Conservation (phyloP, 2,329 filamentous ascomycete genomes). For the Diaporthe eres region DNA sequence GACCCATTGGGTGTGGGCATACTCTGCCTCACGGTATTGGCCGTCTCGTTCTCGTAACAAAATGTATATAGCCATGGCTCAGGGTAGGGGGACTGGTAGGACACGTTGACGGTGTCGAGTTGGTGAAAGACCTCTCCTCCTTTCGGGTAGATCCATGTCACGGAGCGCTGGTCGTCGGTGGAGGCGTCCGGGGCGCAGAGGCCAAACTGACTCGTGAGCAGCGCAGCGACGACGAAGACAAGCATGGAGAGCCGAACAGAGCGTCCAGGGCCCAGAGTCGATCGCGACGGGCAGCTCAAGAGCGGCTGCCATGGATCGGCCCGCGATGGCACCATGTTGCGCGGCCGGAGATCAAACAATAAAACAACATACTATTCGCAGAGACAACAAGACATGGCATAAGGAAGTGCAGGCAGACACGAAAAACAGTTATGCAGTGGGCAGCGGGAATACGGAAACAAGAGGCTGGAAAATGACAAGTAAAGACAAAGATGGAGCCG, state of each 20-base stretch:
- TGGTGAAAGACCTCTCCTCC: slow-evolving; percentile 31
- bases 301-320: slow-evolving; percentile 18
- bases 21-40: slow-evolving; percentile 10
- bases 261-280: background rate
- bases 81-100: slow-evolving; percentile 21
- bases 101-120: slow-evolving; percentile 32
- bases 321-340: slow-evolving; percentile 27
- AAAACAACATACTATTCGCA: slow-evolving; percentile 23
- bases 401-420: background rate
- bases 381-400: background rate
- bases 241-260: background rate
- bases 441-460: background rate
- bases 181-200: slow-evolving; percentile 11
- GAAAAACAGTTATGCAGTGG: background rate
- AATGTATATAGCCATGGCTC: slow-evolving; percentile 25
- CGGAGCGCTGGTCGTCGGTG: background rate
- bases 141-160: slow-evolving; percentile 20
- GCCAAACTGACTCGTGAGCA: background rate
- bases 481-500: slow-evolving; percentile 6
- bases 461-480: slow-evolving; percentile 17
- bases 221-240: background rate
- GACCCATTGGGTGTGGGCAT: background rate
- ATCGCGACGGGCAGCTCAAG: slow-evolving; percentile 17
- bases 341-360: background rate
- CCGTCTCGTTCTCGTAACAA: slow-evolving; percentile 14